A percentile compares a stretch with the other conserved stretches of the same genome.
phyloP scores from a whole-genome alignment of 495 filamentous ascomycete species.

The Durotheca rogersii region DNA sequence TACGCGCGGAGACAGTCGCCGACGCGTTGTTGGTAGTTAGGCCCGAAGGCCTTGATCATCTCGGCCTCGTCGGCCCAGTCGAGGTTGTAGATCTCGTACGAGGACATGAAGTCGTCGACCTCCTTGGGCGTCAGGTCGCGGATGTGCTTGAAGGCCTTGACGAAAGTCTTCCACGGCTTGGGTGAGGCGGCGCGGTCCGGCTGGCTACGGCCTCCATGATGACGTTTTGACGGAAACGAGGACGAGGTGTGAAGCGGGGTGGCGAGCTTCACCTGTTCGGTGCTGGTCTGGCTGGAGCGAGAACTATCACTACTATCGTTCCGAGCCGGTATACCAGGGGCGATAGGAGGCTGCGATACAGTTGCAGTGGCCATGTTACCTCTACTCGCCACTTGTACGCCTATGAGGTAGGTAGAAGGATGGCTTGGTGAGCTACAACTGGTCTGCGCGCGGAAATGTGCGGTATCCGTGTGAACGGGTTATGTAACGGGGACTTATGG shows the following conservation, averaged over 20 bases:
- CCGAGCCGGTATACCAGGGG: conserved; percentile 29
- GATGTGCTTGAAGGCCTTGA: conserved; percentile 58
- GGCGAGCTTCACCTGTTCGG: conserved; percentile 30
- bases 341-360: conserved; percentile 23
- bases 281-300: conserved; percentile 32
- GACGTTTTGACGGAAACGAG: conserved; percentile 11
- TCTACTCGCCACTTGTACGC: conserved; percentile 16
- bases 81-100: conserved; percentile 65
- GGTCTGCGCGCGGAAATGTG: too few relatives aligned
- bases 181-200: conserved; percentile 53
- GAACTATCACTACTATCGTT: conserved; percentile 38
- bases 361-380: conserved; percentile 31
- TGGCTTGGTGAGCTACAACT: conserved; percentile 1
- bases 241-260: conserved; percentile 18
- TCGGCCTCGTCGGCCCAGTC: conserved; percentile 62
- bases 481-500: not conserved
- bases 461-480: conserved; percentile 8
- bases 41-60: conserved; percentile 59
- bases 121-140: conserved; percentile 57
- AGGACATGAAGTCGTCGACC: conserved; percentile 66
- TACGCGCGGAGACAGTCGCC: conserved; percentile 61
- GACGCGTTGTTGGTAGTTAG: conserved; percentile 59
- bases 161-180: conserved; percentile 56
- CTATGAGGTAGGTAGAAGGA: not conserved
- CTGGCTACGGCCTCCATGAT: conserved; percentile 22